Conservation (phyloP, 345 rosid genomes). For the Pseudoturritis turrita region DNA sequence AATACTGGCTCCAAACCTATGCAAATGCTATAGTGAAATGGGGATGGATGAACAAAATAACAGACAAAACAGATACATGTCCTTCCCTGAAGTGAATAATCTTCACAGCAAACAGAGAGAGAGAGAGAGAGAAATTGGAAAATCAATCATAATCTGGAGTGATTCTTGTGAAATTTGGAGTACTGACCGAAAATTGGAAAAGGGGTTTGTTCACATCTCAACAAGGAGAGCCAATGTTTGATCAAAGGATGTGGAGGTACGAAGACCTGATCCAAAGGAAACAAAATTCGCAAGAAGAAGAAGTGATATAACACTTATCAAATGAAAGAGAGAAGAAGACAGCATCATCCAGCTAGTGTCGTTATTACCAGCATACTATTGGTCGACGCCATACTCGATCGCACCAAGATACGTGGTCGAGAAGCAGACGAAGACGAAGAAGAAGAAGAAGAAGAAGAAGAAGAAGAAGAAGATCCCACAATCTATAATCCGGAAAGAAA, state of each 20-base stretch:
- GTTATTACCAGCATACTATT: slow-evolving; percentile 17
- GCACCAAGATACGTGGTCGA: slow-evolving; percentile 20
- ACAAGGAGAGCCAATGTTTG: slow-evolving; percentile 25
- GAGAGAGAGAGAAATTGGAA: no score
- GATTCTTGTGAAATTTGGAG: background rate
- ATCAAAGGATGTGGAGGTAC: slow-evolving; percentile 27
- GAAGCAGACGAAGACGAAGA: slow-evolving; percentile 5
- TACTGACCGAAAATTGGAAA: slow-evolving; percentile 18
- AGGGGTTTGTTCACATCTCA: slow-evolving; percentile 14
- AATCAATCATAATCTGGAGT: background rate
- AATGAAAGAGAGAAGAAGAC: background rate
- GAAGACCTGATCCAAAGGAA: background rate
- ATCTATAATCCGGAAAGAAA: slow-evolving; percentile 7
- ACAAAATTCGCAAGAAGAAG: background rate
- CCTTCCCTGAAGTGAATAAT: background rate
- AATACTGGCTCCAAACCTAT: no score
- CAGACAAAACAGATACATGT: background rate
- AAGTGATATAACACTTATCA: background rate
- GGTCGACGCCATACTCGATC: slow-evolving; percentile 16
- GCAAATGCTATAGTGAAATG: no score
- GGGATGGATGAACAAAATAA: no score
- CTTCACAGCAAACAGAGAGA: background rate
- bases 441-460: background rate
- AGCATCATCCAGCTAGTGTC: background rate
- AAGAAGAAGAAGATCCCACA: slow-evolving; percentile 18